phyloP scores from a whole-genome alignment of 2,329 filamentous ascomycete genomes.

The Pseudogymnoascus pannorum region DNA sequence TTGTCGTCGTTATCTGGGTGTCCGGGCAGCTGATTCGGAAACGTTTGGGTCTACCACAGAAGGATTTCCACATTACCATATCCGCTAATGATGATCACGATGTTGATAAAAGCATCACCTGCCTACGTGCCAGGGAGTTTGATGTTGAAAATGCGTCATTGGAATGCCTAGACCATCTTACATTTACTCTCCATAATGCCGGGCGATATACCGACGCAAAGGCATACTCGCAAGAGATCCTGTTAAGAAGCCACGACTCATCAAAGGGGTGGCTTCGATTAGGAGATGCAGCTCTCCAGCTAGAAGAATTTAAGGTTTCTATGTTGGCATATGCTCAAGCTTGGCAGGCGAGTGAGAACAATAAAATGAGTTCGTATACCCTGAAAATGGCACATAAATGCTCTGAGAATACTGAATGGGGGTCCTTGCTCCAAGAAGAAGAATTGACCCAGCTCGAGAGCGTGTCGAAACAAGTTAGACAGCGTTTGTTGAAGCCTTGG shows the following conservation, averaged over 20 bases:
- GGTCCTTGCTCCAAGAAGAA: background rate
- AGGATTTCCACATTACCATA: conserved; percentile 13
- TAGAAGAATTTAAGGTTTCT: background rate
- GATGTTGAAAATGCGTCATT: conserved; percentile 3
- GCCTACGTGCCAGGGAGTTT: background rate
- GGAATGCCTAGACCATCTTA: conserved; percentile 13
- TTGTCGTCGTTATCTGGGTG: conserved; percentile 14
- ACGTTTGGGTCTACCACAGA: conserved; percentile 9
- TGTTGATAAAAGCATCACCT: background rate
- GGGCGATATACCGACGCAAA: background rate
- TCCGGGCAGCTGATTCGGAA: conserved; percentile 12
- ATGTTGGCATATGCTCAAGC: conserved; percentile 8
- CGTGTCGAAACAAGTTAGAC: background rate
- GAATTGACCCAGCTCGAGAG: background rate
- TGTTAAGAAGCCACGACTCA: conserved; percentile 1
- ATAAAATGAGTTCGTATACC: background rate
- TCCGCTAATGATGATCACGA: background rate
- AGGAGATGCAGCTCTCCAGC: background rate
- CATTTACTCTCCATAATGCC: conserved; percentile 10
- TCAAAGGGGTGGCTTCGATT: conserved; percentile 8
- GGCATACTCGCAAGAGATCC: background rate
- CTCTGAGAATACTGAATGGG: background rate
- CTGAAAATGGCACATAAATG: conserved; percentile 2
- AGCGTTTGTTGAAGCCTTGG: background rate
- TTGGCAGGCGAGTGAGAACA: background rate